Conservation (phyloP, 2,329 filamentous ascomycete genomes). For the Berkeleyomyces basicola region DNA sequence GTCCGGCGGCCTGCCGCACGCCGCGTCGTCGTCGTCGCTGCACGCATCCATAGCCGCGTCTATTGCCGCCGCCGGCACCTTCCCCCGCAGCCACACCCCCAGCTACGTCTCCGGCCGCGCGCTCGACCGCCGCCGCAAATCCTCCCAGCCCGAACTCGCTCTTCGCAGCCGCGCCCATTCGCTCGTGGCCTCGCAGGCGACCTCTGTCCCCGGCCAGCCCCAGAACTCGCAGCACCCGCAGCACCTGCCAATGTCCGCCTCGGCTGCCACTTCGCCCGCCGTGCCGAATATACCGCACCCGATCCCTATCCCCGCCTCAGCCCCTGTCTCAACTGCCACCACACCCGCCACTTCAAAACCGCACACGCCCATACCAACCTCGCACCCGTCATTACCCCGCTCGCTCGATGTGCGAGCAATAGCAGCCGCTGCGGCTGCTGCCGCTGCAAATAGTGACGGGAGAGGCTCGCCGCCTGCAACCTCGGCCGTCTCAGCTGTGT, state of each 20-base stretch:
- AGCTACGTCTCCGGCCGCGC: constrained; percentile 44
- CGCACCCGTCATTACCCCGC: constrained; percentile 13
- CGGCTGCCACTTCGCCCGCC: constrained; percentile 20
- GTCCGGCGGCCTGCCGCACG: neutral
- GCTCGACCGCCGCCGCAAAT: constrained; percentile 32
- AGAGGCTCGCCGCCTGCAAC: constrained; percentile 18
- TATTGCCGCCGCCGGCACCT: constrained; percentile 23
- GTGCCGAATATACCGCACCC: constrained; percentile 17
- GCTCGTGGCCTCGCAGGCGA: constrained; percentile 20
- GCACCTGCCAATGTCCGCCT: constrained; percentile 34
- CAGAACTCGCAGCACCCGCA: constrained; percentile 26
- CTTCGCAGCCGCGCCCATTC: constrained; percentile 37
- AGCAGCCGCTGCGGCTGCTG: neutral
- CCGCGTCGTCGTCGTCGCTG: constrained; percentile 1
- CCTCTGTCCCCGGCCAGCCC: constrained; percentile 17
- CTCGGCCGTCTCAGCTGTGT: constrained; percentile 6
- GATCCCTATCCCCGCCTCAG: constrained; percentile 7
- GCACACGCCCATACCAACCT: constrained; percentile 16
- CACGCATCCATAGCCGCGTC: constrained; percentile 17
- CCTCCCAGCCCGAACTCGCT: constrained; percentile 35
- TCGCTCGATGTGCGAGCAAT: constrained; percentile 1
- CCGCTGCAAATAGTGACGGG: constrained; percentile 14
- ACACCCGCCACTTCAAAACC: constrained; percentile 15
- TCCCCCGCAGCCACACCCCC: constrained; percentile 43
- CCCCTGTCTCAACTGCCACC: constrained; percentile 13